phyloP scores from a whole-genome alignment of 2,329 filamentous ascomycete genomes.

The Alternaria viburni region DNA sequence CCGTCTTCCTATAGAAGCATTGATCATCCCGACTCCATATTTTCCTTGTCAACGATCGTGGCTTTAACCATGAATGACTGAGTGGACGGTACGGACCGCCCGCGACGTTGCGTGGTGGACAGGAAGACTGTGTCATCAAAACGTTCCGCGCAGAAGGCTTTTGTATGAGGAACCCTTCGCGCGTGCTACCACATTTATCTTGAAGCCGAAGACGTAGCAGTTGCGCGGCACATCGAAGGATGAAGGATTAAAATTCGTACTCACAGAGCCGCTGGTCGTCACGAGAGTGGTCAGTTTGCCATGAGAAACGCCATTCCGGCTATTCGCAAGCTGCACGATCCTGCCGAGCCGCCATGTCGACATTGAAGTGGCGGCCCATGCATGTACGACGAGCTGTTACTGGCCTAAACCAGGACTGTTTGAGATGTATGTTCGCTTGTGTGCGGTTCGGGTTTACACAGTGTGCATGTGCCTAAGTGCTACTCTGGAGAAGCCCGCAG shows the following conservation, averaged over 20 bases:
- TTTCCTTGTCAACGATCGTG: neutral
- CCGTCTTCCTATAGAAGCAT: neutral
- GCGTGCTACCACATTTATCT: neutral
- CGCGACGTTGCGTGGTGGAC: neutral
- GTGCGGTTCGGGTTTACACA: slow-evolving; percentile 2
- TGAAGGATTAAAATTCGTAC: slow-evolving; percentile 1
- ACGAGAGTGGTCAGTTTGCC: slow-evolving; percentile 6
- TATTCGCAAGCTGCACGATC: slow-evolving; percentile 4
- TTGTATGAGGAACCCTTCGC: neutral
- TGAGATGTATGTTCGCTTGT: neutral
- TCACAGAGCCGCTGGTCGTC: neutral
- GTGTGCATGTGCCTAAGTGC: slow-evolving; percentile 3
- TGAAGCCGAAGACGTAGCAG: slow-evolving; percentile 1
- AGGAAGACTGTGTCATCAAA: neutral
- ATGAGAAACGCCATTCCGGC: slow-evolving; percentile 1
- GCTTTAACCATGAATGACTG: neutral
- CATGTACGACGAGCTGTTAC: slow-evolving; percentile 10
- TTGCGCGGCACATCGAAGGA: neutral
- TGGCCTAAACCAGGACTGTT: slow-evolving; percentile 1
- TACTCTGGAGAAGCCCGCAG: neutral
- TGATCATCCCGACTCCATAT: neutral
- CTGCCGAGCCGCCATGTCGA: slow-evolving; percentile 8
- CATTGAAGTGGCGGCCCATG: slow-evolving; percentile 16
- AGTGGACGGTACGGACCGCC: neutral
- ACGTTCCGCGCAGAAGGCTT: neutral